A percentile compares a stretch with the other conserved stretches of the same genome.
Evolutionary conservation across 371 early-diverging fungal genomes (phyloP).

Genomic region (Syncephalis plumigaleata): DNA sequence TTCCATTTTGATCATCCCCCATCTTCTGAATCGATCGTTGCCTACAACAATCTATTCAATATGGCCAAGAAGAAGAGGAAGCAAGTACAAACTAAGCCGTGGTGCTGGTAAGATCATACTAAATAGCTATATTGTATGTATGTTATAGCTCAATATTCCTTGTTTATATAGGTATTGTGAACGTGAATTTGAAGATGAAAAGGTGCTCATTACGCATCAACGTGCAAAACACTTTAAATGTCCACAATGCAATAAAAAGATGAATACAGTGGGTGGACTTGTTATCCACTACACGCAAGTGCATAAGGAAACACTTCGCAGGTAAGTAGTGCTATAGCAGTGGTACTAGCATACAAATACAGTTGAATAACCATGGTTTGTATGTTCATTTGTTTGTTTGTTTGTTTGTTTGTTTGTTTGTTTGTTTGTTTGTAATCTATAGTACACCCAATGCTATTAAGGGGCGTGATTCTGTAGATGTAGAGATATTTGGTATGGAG

Average conservation of each 20-base stretch:
- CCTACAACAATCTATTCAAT: not conserved
- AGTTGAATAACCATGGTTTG: no score
- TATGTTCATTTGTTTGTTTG: no score
- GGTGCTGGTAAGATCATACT: constrained; percentile 58
- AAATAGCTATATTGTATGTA: no score
- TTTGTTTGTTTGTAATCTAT: no score
- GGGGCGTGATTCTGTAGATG: constrained; percentile 67
- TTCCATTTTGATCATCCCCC: no score
- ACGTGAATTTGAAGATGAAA: constrained; percentile 91
- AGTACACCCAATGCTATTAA: constrained; percentile 78
- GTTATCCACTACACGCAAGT: constrained; percentile 81
- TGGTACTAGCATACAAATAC: not conserved
- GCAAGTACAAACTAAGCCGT: constrained; percentile 32
- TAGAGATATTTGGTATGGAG: constrained; percentile 91
- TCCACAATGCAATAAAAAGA: constrained; percentile 57
- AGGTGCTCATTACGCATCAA: constrained; percentile 83
- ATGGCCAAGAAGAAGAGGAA: constrained; percentile 50
- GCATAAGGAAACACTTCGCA: constrained; percentile 71
- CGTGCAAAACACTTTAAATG: constrained; percentile 89
- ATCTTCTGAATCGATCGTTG: no score
- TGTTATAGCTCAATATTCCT: no score
- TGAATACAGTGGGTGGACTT: constrained; percentile 86
- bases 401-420: no score
- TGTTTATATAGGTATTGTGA: constrained; percentile 94
- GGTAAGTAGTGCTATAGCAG: no score